Evolutionary conservation across 768 basidiomycete genomes (phyloP), one percentile per base, ranked within the genome.

Genomic region (Leucosporidium scottii): DNA sequence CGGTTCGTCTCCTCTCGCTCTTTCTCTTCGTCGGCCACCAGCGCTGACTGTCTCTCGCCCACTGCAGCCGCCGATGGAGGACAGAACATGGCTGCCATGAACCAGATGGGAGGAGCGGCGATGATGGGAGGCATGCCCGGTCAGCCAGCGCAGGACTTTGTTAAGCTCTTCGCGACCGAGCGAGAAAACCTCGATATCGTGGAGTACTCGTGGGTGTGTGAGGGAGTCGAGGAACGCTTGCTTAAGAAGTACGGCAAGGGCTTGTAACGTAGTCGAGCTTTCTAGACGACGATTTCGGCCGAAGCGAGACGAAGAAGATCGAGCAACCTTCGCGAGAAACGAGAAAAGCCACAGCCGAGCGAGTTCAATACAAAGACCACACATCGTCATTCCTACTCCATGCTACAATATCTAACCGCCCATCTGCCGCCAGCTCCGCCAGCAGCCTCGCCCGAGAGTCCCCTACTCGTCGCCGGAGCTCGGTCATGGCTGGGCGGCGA

Each of bases 81-180:
- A 31, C 85, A 85, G 73, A 86, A 88, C 76, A 73, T 79, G 62
- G 87, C 89, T 82, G 83, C 84, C 21, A 75, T 76, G 70, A 75
- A 75, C 53, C 65, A 67, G 34, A 73, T 79, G 28, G 75, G 75
- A 10, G 78, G 76, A 10, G 75, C 74, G 20, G 68, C 54, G 48
- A 67, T 64, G 54, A 63, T 59, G 3, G 61, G 61, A 55, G 30
- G 73, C 67, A 74, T 73, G 73, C 74, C 75, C 8, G 79, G 76
- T 36, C 78, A 74, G 12, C 87, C 84, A 57, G 84, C 85, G 55
- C 91, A 92, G 76, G 94, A 98, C 76, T 93, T 84, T 78, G 83
- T 80, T 75, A 98, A 98, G 77, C 78, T 97, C 50, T 93, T 93
- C 83, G 89, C 90, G 73, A 86, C 86, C 9, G 96, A 99, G 79